A percentile compares a stretch with the other conserved stretches of the same genome.
These are phyloP conservation scores for Medicago truncatula DNA, from an alignment of 306 rosid genomes.

Conservation along the genomic window DNA sequence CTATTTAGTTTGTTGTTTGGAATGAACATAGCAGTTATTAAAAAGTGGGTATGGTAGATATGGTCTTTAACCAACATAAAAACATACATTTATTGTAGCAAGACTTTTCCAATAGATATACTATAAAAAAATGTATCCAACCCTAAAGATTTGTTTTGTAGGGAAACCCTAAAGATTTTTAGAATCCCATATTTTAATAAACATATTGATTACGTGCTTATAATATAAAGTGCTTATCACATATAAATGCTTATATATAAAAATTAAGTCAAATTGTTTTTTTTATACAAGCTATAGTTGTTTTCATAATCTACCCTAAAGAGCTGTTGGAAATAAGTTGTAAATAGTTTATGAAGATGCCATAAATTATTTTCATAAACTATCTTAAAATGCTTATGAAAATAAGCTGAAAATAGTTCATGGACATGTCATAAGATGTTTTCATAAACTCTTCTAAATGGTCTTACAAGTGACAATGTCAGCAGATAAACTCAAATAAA, in stretches of 20 bases:
- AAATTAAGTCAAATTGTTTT: no score
- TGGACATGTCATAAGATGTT: no score
- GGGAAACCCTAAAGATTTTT: background rate
- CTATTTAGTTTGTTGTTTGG: slow-evolving; percentile 34
- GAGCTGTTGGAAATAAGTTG: background rate
- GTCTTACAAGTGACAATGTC: background rate
- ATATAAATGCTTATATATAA: no score
- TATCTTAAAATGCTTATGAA: no score
- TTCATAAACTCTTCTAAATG: no score
- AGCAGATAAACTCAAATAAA: background rate
- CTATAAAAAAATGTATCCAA: background rate
- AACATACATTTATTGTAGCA: slow-evolving; percentile 7
- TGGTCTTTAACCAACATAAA: slow-evolving; percentile 14
- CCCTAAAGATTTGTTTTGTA: background rate
- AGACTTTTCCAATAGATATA: background rate
- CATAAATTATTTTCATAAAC: background rate
- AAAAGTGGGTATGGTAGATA: slow-evolving; percentile 11
- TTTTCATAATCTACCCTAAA: background rate
- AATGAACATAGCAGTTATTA: slow-evolving; percentile 23
- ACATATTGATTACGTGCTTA: no score
- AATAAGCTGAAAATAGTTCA: no score
- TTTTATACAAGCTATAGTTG: no score
- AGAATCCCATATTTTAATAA: no score
- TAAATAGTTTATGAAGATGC: background rate
- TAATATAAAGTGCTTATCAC: background rate